phyloP scores from a whole-genome alignment of 108 stramenopile species.

The Schizochytrium sp. region DNA sequence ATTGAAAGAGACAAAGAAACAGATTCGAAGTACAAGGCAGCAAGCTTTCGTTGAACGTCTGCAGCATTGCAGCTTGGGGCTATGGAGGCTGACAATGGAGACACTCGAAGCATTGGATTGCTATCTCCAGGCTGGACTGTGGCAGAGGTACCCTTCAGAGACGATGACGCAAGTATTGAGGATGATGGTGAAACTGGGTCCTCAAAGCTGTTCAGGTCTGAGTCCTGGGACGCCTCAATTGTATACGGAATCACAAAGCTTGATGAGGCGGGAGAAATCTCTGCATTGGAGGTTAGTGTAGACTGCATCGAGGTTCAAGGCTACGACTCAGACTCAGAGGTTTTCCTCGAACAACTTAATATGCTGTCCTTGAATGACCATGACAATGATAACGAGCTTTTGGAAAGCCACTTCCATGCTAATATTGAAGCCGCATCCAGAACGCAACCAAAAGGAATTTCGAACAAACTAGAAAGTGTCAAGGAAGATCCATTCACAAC shows the following conservation, averaged over 20 bases:
- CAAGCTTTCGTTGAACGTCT: too few relatives aligned
- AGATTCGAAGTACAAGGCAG: too few relatives aligned
- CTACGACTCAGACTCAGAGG: constrained; percentile 32
- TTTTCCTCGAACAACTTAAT: constrained; percentile 26
- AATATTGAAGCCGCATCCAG: neutral
- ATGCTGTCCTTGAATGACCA: constrained; percentile 27
- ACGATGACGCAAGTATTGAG: too few relatives aligned
- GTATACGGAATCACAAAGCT: neutral
- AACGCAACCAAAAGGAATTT: neutral
- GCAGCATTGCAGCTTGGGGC: too few relatives aligned
- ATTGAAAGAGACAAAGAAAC: too few relatives aligned
- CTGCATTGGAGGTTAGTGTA: neutral
- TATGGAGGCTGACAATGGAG: too few relatives aligned
- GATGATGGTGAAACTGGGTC: too few relatives aligned
- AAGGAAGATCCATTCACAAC: neutral
- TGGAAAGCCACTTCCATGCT: neutral
- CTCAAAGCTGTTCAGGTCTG: neutral
- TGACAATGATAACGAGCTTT: neutral
- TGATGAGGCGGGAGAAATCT: neutral
- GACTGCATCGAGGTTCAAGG: neutral
- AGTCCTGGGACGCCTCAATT: neutral
- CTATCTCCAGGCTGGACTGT: too few relatives aligned
- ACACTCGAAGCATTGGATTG: too few relatives aligned
- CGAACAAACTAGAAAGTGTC: neutral
- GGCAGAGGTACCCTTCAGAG: too few relatives aligned